Evolutionary conservation across 169 alveolate genomes (phyloP).

Genomic region (Eimeria praecox): DNA sequence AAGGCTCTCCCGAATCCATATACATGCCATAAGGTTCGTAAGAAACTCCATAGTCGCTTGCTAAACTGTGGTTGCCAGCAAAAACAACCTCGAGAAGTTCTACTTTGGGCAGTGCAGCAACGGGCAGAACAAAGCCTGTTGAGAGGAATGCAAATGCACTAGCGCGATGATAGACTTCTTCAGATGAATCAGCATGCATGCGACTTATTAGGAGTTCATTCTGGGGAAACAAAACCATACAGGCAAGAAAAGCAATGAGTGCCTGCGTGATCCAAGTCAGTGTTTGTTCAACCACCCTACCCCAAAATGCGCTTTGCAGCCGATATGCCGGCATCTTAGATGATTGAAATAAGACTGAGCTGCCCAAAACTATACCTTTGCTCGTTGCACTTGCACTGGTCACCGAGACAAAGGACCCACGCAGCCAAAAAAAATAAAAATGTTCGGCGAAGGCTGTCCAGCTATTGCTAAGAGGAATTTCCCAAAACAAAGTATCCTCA

Average conservation of each 20-base stretch:
- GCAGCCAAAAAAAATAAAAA: background rate
- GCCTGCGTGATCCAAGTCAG: background rate
- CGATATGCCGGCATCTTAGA: background rate
- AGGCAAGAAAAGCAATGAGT: background rate
- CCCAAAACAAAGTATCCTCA: background rate
- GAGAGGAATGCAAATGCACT: background rate
- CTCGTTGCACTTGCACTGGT: background rate
- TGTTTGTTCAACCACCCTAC: background rate
- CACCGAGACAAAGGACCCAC: background rate
- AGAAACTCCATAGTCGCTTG: constrained; percentile 67
- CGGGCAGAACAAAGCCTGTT: constrained; percentile 16
- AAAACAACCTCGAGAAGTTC: constrained; percentile 66
- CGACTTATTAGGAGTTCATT: background rate
- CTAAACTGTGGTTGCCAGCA: constrained; percentile 66
- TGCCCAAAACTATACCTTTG: background rate
- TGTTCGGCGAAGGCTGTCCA: background rate
- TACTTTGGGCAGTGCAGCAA: constrained; percentile 39
- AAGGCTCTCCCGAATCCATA: constrained; percentile 72
- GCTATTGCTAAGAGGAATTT: background rate
- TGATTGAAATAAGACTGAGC: background rate
- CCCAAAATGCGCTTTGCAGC: background rate
- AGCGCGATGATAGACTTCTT: background rate
- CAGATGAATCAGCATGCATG: background rate
- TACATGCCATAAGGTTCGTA: constrained; percentile 66
- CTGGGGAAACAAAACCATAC: background rate